These are phyloP conservation scores for Penicillium malachiteum DNA, from an alignment of 495 filamentous ascomycete species.

Conservation along the genomic window DNA sequence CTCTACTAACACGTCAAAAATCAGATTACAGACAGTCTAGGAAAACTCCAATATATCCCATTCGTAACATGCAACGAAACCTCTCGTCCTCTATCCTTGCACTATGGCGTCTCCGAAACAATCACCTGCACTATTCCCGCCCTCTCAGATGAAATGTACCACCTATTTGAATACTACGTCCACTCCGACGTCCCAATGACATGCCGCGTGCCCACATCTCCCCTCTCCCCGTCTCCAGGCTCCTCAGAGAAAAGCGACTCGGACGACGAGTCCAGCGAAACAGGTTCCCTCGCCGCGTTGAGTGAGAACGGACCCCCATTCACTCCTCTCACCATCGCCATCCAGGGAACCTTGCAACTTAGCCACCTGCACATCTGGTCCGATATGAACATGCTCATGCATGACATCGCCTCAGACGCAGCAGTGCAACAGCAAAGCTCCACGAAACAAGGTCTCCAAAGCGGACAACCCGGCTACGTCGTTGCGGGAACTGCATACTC, in stretches of 20 bases:
- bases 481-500: conserved; percentile 87
- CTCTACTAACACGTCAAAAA: conserved; percentile 14
- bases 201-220: conserved; percentile 84
- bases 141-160: conserved; percentile 87
- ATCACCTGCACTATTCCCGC: conserved; percentile 89
- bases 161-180: conserved; percentile 97
- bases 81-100: conserved; percentile 71
- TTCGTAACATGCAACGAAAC: conserved; percentile 95
- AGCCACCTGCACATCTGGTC: conserved; percentile 90
- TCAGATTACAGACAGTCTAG: conserved; percentile 74
- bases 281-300: conserved; percentile 28
- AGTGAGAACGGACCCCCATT: conserved; percentile 47
- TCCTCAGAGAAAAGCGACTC: conserved; percentile 5
- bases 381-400: conserved; percentile 81
- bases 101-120: conserved; percentile 74
- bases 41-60: conserved; percentile 89
- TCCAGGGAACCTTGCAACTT: conserved; percentile 84
- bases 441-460: conserved; percentile 14
- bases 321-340: conserved; percentile 73
- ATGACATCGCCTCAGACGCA: conserved; percentile 55
- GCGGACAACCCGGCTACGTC: conserved; percentile 60
- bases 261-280: conserved; percentile 16
- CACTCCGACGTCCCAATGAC: conserved; percentile 92
- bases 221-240: conserved; percentile 32
- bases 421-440: conserved; percentile 20